Evolutionary conservation across 768 basidiomycete species (phyloP).

Genomic region (Mycena pura): DNA sequence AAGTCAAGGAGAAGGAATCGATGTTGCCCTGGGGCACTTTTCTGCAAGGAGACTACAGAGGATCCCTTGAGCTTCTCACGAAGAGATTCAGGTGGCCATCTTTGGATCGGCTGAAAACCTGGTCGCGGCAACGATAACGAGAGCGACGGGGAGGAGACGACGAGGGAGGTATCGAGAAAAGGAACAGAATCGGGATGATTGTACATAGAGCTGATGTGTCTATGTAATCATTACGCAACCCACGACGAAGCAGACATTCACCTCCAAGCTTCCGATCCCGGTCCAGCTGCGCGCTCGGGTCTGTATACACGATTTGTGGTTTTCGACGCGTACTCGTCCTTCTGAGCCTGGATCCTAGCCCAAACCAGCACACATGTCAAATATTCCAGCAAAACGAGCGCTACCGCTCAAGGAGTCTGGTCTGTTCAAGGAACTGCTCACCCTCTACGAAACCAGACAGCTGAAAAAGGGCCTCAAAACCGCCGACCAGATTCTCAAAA

Average conservation of each 20-base stretch:
- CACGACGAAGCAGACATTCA: too few relatives aligned
- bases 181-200: too few relatives aligned
- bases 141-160: too few relatives aligned
- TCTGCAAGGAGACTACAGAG: slow-evolving; percentile 2
- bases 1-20: not conserved
- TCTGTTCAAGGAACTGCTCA: slow-evolving; percentile 87
- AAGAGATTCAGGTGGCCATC: not conserved
- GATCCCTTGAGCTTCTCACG: not conserved
- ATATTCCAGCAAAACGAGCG: slow-evolving; percentile 53
- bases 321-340: not conserved
- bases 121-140: too few relatives aligned
- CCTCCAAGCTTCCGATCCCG: too few relatives aligned
- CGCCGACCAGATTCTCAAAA: slow-evolving; percentile 93
- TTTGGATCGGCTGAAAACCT: slow-evolving; percentile 1
- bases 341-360: not conserved
- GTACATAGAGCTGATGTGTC: too few relatives aligned
- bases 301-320: too few relatives aligned
- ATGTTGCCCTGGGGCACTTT: not conserved
- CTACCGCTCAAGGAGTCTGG: slow-evolving; percentile 84
- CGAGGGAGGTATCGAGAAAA: too few relatives aligned
- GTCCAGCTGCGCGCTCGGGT: too few relatives aligned
- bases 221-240: too few relatives aligned
- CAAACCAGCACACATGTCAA: slow-evolving; percentile 7
- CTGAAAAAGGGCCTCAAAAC: slow-evolving; percentile 90
- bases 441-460: slow-evolving; percentile 87